Conservation (phyloP, 805 yeast species). For the Metschnikowia koreensis region DNA sequence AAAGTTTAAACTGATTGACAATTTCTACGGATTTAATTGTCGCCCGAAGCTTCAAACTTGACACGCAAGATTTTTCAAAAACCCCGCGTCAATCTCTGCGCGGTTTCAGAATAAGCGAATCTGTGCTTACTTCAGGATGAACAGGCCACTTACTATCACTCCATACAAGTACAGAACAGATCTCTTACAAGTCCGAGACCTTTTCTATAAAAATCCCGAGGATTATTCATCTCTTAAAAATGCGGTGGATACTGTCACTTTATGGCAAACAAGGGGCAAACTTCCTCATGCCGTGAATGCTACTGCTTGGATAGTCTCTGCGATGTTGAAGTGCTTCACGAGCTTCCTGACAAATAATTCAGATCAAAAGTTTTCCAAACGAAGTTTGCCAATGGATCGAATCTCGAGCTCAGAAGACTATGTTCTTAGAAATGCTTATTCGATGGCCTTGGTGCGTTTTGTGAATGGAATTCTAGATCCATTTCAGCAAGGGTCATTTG, state of each 20-base stretch:
- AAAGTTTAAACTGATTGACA: no score
- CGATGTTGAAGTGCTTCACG: slow-evolving; percentile 42
- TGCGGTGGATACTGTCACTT: slow-evolving; percentile 37
- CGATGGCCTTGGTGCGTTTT: slow-evolving; percentile 77
- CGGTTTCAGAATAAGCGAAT: not conserved
- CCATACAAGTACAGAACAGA: slow-evolving; percentile 12
- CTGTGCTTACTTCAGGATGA: not conserved
- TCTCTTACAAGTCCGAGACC: slow-evolving; percentile 10
- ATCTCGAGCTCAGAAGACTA: slow-evolving; percentile 20
- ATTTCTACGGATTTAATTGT: no score
- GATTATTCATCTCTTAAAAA: not conserved
- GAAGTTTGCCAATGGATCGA: not conserved
- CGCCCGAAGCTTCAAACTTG: no score
- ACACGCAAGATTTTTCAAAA: no score
- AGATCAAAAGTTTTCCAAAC: not conserved
- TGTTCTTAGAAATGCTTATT: slow-evolving; percentile 50
- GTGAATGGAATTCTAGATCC: slow-evolving; percentile 93
- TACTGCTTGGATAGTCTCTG: slow-evolving; percentile 58
- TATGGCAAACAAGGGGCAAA: slow-evolving; percentile 57
- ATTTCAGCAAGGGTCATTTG: slow-evolving; percentile 71
- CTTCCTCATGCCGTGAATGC: slow-evolving; percentile 72
- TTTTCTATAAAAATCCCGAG: slow-evolving; percentile 5
- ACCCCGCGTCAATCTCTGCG: not conserved
- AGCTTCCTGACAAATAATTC: slow-evolving; percentile 2
- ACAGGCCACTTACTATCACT: slow-evolving; percentile 2